Percentiles rank a stretch among this genome's conserved stretches.
These are phyloP conservation scores for Pascua guehoae DNA, from an alignment of 1,284 basidiomycete species.

Conservation along the genomic window DNA sequence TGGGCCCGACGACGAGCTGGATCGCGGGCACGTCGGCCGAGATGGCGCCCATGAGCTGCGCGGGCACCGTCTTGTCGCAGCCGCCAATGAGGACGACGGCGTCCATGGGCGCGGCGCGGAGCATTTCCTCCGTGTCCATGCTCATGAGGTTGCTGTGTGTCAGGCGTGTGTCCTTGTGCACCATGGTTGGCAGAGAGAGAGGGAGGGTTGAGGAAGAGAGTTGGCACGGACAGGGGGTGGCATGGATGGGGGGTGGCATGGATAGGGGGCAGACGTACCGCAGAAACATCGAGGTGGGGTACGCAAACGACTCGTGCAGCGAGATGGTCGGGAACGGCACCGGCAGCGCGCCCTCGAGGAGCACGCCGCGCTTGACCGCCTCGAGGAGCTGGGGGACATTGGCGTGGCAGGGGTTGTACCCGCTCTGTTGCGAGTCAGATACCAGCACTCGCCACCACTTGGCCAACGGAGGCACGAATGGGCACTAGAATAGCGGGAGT, in stretches of 20 bases:
- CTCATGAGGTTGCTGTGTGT: slow-evolving; percentile 36
- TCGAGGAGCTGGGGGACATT: slow-evolving; percentile 40
- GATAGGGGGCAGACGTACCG: slow-evolving; percentile 11
- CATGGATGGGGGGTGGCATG: not conserved
- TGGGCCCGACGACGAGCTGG: slow-evolving; percentile 45
- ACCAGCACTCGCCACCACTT: no score
- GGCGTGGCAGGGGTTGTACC: slow-evolving; percentile 47
- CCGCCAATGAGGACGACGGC: slow-evolving; percentile 45
- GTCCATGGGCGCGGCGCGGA: slow-evolving; percentile 46
- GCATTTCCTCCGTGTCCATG: slow-evolving; percentile 48
- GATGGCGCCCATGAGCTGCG: slow-evolving; percentile 47
- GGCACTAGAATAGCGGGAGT: not conserved
- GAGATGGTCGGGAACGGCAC: slow-evolving; percentile 45
- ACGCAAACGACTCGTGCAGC: slow-evolving; percentile 43
- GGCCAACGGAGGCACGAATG: no score
- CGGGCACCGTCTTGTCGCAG: slow-evolving; percentile 48
- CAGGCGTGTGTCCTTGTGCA: no score
- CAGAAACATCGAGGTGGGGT: slow-evolving; percentile 46
- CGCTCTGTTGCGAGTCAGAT: slow-evolving; percentile 19
- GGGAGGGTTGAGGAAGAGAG: not conserved
- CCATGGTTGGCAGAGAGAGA: not conserved
- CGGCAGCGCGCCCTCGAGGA: slow-evolving; percentile 41
- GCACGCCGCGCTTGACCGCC: slow-evolving; percentile 40
- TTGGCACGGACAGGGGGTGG: no score
- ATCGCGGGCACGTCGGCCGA: slow-evolving; percentile 42